Percentiles rank a stretch among this genome's conserved stretches.
Conservation (phyloP, 441 rosid species). For the Jatropha multifida region DNA sequence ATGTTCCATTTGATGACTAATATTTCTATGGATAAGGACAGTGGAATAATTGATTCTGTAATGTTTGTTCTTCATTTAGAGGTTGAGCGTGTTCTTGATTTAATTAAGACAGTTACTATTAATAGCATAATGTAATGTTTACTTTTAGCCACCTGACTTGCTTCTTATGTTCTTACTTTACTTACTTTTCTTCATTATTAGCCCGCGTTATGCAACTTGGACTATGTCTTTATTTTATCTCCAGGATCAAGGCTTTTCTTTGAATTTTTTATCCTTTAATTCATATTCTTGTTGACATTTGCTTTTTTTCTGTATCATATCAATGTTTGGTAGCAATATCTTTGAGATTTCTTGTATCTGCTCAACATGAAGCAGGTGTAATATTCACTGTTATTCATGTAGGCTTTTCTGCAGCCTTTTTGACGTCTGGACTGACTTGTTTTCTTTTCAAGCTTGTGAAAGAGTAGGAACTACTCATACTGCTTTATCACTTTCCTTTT, state of each 20-base stretch:
- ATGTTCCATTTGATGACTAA: neutral
- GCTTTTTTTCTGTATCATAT: neutral
- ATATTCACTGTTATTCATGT: no score
- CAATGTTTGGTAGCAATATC: neutral
- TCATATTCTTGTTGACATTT: neutral
- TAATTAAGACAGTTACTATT: no score
- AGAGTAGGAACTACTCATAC: neutral
- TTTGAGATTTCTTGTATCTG: neutral
- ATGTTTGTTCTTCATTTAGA: neutral
- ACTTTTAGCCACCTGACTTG: neutral
- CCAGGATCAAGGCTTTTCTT: neutral
- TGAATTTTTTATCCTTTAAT: neutral
- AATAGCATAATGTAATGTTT: neutral
- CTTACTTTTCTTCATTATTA: neutral
- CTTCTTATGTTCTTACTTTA: neutral
- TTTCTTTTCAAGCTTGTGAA: no score
- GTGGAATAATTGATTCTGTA: neutral
- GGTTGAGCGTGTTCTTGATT: neutral
- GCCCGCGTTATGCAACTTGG: neutral
- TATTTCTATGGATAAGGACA: neutral
- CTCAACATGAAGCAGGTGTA: neutral
- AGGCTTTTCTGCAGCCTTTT: neutral
- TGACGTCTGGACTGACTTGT: neutral
- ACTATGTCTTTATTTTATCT: neutral
- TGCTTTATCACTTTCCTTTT: neutral